Evolutionary conservation across 2,329 filamentous ascomycete species (phyloP).

Genomic region (Colletotrichum destructivum): DNA sequence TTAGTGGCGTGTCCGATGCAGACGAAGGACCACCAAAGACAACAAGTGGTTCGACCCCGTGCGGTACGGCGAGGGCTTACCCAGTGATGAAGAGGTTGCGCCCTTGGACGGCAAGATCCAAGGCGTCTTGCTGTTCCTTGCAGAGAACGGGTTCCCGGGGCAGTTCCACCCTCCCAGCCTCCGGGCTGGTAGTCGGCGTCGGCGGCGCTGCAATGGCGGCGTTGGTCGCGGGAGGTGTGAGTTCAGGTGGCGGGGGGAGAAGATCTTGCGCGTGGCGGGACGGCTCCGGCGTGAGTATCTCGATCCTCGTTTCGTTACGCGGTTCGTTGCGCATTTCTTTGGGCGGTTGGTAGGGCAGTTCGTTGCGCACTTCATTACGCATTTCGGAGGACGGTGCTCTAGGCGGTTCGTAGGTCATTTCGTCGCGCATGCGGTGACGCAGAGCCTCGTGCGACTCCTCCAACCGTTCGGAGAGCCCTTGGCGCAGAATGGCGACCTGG

Average conservation of each 20-base stretch:
- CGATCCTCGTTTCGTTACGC: background rate
- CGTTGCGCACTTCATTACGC: too few relatives aligned
- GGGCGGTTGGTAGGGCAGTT: too few relatives aligned
- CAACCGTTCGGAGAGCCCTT: too few relatives aligned
- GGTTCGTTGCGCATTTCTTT: too few relatives aligned
- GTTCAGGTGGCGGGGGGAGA: background rate
- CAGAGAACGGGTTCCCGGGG: slow-evolving; percentile 3
- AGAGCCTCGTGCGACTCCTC: too few relatives aligned
- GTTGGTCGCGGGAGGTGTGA: background rate
- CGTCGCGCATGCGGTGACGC: too few relatives aligned
- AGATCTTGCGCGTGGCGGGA: too few relatives aligned
- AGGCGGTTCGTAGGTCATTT: too few relatives aligned
- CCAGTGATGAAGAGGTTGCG: slow-evolving; percentile 76
- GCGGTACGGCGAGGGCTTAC: slow-evolving; percentile 64
- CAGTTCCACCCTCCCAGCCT: background rate
- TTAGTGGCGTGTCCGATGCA: background rate
- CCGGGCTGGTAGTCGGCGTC: too few relatives aligned
- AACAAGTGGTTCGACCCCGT: too few relatives aligned
- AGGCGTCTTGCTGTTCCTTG: slow-evolving; percentile 9
- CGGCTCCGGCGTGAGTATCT: background rate
- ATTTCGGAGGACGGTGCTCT: too few relatives aligned
- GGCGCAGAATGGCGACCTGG: background rate
- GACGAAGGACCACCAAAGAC: too few relatives aligned
- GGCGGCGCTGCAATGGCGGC: background rate
- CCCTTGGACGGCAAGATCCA: slow-evolving; percentile 64